A percentile compares a stretch with the other conserved stretches of the same genome.
phyloP scores from a whole-genome alignment of 345 rosid species.

The Geranium rotundifolium region DNA sequence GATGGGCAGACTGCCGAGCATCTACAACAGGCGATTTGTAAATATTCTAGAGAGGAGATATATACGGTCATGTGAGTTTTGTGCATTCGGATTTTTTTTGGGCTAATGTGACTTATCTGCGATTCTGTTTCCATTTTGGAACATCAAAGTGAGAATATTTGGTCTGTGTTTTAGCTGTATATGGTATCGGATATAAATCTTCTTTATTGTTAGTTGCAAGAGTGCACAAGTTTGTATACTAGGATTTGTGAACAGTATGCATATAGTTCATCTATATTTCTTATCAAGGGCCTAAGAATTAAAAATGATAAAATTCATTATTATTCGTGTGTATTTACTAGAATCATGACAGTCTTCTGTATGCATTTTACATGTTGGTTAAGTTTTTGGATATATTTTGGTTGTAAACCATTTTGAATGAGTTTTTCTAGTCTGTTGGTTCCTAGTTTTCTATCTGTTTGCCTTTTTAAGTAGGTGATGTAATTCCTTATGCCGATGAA shows the following conservation, averaged over 20 bases:
- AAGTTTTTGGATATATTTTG: not conserved
- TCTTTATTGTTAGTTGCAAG: too few relatives aligned
- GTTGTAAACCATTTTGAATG: not conserved
- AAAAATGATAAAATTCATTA: too few relatives aligned
- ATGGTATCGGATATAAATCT: not conserved
- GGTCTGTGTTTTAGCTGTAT: not conserved
- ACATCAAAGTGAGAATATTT: too few relatives aligned
- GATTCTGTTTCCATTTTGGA: not conserved
- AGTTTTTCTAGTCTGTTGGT: not conserved
- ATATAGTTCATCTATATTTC: not conserved
- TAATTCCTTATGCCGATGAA: not conserved
- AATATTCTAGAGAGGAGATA: slow-evolving; percentile 52
- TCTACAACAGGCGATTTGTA: slow-evolving; percentile 59
- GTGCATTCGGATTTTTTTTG: not conserved
- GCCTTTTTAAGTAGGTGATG: not conserved
- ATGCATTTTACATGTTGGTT: not conserved
- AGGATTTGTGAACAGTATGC: not conserved
- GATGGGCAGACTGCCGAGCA: slow-evolving; percentile 96
- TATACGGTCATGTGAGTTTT: slow-evolving; percentile 68
- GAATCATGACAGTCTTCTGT: not conserved
- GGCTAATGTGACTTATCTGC: not conserved
- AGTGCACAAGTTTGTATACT: not conserved
- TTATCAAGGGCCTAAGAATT: not conserved
- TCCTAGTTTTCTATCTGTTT: not conserved
- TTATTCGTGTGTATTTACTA: not conserved